A percentile compares a stretch with the other conserved stretches of the same genome.
Evolutionary conservation across 164 flowering plant species (phyloP).

Genomic region (Brasenia schreberi): DNA sequence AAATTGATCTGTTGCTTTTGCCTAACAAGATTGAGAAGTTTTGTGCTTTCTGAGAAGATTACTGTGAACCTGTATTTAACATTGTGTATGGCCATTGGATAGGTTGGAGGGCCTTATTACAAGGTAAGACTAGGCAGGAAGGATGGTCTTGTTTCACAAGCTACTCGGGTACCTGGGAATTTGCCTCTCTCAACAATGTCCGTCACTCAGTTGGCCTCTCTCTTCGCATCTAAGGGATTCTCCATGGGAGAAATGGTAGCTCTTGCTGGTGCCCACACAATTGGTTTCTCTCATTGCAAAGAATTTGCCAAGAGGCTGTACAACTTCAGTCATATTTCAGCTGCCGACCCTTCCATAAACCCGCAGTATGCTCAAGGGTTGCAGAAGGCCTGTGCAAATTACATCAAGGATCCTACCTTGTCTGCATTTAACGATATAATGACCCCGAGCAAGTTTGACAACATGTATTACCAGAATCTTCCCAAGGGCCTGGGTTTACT

Average conservation of each 20-base stretch:
- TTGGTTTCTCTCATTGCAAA: slow-evolving; percentile 69
- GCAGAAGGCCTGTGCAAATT: slow-evolving; percentile 30
- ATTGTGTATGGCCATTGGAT: too few relatives aligned
- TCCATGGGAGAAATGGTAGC: slow-evolving; percentile 49
- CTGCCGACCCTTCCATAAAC: slow-evolving; percentile 31
- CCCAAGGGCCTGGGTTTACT: slow-evolving; percentile 44
- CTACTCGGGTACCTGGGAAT: slow-evolving; percentile 21
- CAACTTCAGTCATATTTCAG: slow-evolving; percentile 17
- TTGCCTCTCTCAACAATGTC: slow-evolving; percentile 23
- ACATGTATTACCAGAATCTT: slow-evolving; percentile 42
- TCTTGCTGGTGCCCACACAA: slow-evolving; percentile 55
- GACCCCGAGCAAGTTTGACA: slow-evolving; percentile 60
- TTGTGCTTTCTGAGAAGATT: too few relatives aligned
- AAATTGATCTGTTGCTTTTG: too few relatives aligned
- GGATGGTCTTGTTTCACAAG: slow-evolving; percentile 35
- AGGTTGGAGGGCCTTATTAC: slow-evolving; percentile 66
- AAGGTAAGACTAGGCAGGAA: slow-evolving; percentile 40
- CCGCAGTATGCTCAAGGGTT: slow-evolving; percentile 32
- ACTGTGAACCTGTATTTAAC: too few relatives aligned
- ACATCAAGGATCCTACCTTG: slow-evolving; percentile 21
- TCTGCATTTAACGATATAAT: slow-evolving; percentile 57
- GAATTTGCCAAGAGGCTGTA: slow-evolving; percentile 41
- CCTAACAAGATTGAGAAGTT: too few relatives aligned
- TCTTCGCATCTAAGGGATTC: slow-evolving; percentile 37
- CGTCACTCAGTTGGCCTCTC: slow-evolving; percentile 19